Base-by-base conservation (phyloP, 1,139 yeast species). In the Sugiyamaella paludigena region DNA sequence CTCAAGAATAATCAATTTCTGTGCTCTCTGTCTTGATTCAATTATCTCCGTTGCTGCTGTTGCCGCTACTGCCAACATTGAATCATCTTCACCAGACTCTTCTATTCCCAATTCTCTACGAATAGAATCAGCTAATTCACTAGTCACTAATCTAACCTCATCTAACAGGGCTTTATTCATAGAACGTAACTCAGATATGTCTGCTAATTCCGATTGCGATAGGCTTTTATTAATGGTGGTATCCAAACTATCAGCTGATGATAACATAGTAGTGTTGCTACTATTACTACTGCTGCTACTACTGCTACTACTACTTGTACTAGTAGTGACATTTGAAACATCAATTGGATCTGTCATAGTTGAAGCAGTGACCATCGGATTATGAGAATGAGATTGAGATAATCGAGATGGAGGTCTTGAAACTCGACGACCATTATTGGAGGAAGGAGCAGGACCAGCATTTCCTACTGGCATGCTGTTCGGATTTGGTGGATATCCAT, bases 121-220 rank as follows among this genome's bases (percentile, higher is more conserved):
- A 26, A 66, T 58, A 2, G 70, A 57, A 48, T 69, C 73, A 2
- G 70, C 70, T 11, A 69, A 63, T 51, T 69, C 73, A 26, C 65
- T 58, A 1, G 71, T 63, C n/a, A 69, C 65, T 7, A 67, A 56
- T 7, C 69, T 56, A 13, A 69, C 54, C 41, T 69, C 72, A 30
- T 67, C 65, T 42, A 65, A 53, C 7, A 68, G 58, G 19, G 58
- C 40, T 42, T 49, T 52, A 42, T 62, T 58, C 55, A 59, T 52
- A 19, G 48, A 37, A 12, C 50, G 51, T 24, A 55, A 42, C 31
- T 52, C 55, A 13, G 31, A 19, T 11, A 51, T 42, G 11, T 47
- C 49, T 16, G 45, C 46, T 11, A 45, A 40, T 19, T 11, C 30
- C 7, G 37, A 36, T 5, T 31, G 13, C 12, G 31, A 10, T 36